Evolutionary conservation across 2,329 filamentous ascomycete genomes (phyloP).

Genomic region (Myriangium duriaei): DNA sequence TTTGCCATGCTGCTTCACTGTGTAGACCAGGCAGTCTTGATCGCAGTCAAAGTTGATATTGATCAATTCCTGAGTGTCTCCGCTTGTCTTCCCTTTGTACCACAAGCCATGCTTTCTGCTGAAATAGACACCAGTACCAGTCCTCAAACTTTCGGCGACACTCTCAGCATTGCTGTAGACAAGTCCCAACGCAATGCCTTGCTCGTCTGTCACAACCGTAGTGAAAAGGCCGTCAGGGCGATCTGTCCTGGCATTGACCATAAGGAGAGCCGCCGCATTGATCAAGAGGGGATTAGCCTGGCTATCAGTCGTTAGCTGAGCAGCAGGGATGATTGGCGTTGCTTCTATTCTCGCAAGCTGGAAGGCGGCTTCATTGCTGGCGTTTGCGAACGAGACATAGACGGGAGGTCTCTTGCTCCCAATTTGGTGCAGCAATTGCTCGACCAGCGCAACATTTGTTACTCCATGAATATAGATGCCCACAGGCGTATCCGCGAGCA

Average conservation of each 20-base stretch:
- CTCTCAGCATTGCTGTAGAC: conserved; percentile 93
- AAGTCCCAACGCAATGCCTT: conserved; percentile 70
- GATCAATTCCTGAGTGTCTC: conserved; percentile 82
- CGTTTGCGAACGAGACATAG: conserved; percentile 36
- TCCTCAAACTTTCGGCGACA: conserved; percentile 71
- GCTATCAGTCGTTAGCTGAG: conserved; percentile 51
- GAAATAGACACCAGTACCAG: conserved; percentile 79
- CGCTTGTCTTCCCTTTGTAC: conserved; percentile 93
- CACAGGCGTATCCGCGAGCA: conserved; percentile 29
- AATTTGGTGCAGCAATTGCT: conserved; percentile 37
- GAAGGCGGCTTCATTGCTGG: conserved; percentile 28
- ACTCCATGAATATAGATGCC: conserved; percentile 32
- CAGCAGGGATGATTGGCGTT: conserved; percentile 64
- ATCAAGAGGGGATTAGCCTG: conserved; percentile 49
- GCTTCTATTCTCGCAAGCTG: conserved; percentile 32
- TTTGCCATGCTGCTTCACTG: conserved; percentile 77
- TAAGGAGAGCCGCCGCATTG: conserved; percentile 57
- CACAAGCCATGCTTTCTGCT: conserved; percentile 90
- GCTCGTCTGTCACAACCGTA: conserved; percentile 83
- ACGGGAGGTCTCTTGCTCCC: conserved; percentile 37
- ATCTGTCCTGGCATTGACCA: conserved; percentile 67
- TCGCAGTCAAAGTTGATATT: conserved; percentile 84
- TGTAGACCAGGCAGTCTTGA: conserved; percentile 79
- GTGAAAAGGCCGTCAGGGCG: conserved; percentile 72
- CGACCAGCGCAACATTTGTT: conserved; percentile 28